Evolutionary conservation across 179 eudicot genomes (phyloP), one percentile per base, ranked within the genome.

Genomic region (Kewa caespitosa): DNA sequence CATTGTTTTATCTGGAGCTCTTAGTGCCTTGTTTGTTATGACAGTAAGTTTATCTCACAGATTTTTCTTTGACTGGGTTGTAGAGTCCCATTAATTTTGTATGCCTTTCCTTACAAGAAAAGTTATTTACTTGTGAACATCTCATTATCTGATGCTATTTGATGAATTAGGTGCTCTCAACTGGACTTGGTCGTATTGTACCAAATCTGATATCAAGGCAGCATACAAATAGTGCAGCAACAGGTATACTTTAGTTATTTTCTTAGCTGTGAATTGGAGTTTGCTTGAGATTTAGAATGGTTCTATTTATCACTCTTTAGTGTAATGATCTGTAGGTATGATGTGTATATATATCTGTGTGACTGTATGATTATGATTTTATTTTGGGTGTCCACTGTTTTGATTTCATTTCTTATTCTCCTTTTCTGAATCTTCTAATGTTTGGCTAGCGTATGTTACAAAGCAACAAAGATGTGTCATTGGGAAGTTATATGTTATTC

Each of bases 181-280:
- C 99, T 30, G 98, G 97, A 67, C 99, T 96, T 86, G 98, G 99
- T 67, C 89, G 98, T 85, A 90, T 96, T 83, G 99, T 96, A 55
- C 99, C 98, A 31, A 96, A 96, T 81, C 79, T 96, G 84, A 90
- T 96, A 61, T 96, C 99, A 33, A 86, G 97, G 87, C 91, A 93
- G 93, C 98, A 89, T 78, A 93, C 99, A 70, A 96, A 93, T 81
- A 91, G 92, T 85, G 97, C 97, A 31, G 99, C 99, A 78, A 96
- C 99, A 85, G 92, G 99, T 92, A 76, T 36, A 37, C 17, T 50
- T 67, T 71, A n/a, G 57, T 17, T 57, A 33, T 78, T 39, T 41
- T 69, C 37, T 48, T 30, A 37, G 17, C 27, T 41, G 23, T 57
- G 50, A 52, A n/a, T 12, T 23, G 1, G n/a, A 9, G 38, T 69